phyloP scores from a whole-genome alignment of 495 filamentous ascomycete species.

The Xylaria flabelliformis region DNA sequence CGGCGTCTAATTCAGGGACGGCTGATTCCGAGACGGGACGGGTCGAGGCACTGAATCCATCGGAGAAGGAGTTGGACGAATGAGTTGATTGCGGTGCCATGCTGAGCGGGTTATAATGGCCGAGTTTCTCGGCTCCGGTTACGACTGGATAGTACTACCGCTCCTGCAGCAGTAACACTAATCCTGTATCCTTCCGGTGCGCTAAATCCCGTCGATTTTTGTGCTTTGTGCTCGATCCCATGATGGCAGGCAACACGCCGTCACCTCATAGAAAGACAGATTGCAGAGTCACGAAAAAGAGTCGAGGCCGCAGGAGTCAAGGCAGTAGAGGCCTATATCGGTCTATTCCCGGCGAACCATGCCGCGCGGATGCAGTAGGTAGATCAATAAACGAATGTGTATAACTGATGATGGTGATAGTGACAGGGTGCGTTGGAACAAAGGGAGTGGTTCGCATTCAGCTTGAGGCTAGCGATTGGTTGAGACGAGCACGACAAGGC shows the following conservation, averaged over 20 bases:
- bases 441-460: constrained; percentile 25
- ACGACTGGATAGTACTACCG: constrained; percentile 8
- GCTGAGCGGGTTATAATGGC: constrained; percentile 20
- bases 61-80: constrained; percentile 35
- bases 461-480: constrained; percentile 12
- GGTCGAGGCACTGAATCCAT: constrained; percentile 32
- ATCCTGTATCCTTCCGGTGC: constrained; percentile 24
- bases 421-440: not conserved
- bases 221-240: constrained; percentile 25
- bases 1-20: constrained; percentile 39
- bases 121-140: constrained; percentile 4
- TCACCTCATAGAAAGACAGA: constrained; percentile 16
- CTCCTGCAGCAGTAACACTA: constrained; percentile 2
- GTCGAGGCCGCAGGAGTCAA: not conserved
- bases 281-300: not conserved
- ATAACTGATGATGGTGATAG: not conserved
- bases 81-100: constrained; percentile 39
- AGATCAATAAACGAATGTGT: not conserved
- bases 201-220: constrained; percentile 24
- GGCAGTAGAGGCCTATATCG: not conserved
- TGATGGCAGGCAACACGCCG: constrained; percentile 25
- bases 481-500: not conserved
- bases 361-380: not conserved
- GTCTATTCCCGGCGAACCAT: not conserved
- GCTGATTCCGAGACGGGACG: constrained; percentile 34